Evolutionary conservation across 805 yeast genomes (phyloP).

Genomic region (Debaryomyces castellii): DNA sequence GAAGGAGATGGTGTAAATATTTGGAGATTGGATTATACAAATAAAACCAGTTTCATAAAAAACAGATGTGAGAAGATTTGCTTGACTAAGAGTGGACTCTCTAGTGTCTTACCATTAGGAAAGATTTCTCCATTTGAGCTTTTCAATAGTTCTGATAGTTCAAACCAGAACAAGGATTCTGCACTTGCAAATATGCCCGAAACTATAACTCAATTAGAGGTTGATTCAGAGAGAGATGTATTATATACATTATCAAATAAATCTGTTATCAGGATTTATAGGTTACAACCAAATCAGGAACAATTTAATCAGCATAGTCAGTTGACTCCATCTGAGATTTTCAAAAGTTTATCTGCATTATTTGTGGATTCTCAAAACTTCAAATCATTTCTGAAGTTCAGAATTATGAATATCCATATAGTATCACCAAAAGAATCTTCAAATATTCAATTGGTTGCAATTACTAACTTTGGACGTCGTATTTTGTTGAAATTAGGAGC

Average conservation of each 20-base stretch:
- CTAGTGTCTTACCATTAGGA: slow-evolving; percentile 36
- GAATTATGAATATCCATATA: slow-evolving; percentile 62
- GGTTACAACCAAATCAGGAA: slow-evolving; percentile 47
- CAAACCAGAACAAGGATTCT: slow-evolving; percentile 10
- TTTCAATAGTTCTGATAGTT: slow-evolving; percentile 17
- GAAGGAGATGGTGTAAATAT: slow-evolving; percentile 71
- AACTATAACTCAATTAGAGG: slow-evolving; percentile 56
- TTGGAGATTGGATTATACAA: slow-evolving; percentile 86
- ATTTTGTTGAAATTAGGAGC: slow-evolving; percentile 56
- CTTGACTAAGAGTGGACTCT: slow-evolving; percentile 62
- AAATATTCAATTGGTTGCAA: slow-evolving; percentile 71
- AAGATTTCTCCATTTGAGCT: slow-evolving; percentile 34
- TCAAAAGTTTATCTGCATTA: slow-evolving; percentile 49
- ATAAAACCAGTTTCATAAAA: slow-evolving; percentile 82
- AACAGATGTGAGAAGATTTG: slow-evolving; percentile 83
- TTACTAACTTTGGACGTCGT: slow-evolving; percentile 83
- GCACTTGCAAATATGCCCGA: slow-evolving; percentile 44
- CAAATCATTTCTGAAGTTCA: slow-evolving; percentile 49
- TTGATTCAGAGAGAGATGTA: slow-evolving; percentile 76
- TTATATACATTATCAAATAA: slow-evolving; percentile 80
- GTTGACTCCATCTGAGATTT: slow-evolving; percentile 45
- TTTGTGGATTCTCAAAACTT: slow-evolving; percentile 56
- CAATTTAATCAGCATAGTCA: slow-evolving; percentile 34
- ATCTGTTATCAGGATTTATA: slow-evolving; percentile 79
- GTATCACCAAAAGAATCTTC: slow-evolving; percentile 64